Base-by-base conservation (phyloP, 257 asterid species). In the Pogostemon cablin region DNA sequence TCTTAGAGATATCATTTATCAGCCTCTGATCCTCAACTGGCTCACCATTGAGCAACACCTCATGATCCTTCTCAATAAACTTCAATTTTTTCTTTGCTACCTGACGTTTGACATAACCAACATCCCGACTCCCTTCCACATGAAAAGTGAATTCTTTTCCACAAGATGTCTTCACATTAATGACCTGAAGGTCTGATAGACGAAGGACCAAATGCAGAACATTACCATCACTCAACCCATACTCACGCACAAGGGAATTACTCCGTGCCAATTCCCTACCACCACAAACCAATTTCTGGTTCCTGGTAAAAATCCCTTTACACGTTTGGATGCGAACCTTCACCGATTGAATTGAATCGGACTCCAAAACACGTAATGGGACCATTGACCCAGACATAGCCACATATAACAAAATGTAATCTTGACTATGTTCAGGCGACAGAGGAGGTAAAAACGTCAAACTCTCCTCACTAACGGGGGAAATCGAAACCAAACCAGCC, bases 221-320 rank as follows among this genome's bases (percentile, higher is more conserved):
- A 68, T 88, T 88, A 6, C 98, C 98, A 68, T 92, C 86, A 5
- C 78, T 74, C 66, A 92, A 87, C 3, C 92, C 96, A 72, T 92
- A 92, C 62, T 92, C 98, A 55, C 86, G 73, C 56, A 92, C 84
- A 1, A 79, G 89, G 74, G 96, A 92, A 65, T 85, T 86, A 76
- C 93, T 86, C 73, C 95, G 66, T 8, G 96, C 83, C 80, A 92
- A 76, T 78, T 88, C 97, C 55, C 95, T 81, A 62, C 98, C 98
- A 9, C 91, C 82, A 68, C 87, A 86, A 6, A 92, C 96, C 86
- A 92, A 77, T 78, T 90, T 90, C 37, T 88, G 97, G 34, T 84
- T 88, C 76, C 86, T 81, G 60, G 85, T 83, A 73, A 86, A 82
- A 69, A 88, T 85, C 72, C 98, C 98, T 69, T 84, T 86, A 68